Base-by-base conservation (phyloP, 2,329 filamentous ascomycete genomes). In the Trichoderma simmonsii region DNA sequence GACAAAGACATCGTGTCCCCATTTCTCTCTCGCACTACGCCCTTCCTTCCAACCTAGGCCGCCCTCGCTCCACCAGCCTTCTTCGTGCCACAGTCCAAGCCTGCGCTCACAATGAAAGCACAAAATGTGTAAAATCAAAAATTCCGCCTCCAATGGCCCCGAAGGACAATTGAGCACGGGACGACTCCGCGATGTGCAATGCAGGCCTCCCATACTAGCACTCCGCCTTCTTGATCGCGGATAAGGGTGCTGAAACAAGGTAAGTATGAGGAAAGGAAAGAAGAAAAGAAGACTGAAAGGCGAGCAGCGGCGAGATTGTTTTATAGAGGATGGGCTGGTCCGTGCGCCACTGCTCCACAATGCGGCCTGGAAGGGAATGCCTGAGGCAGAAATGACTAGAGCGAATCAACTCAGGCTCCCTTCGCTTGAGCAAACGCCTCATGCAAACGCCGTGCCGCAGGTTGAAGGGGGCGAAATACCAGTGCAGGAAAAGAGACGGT, bases 161-260 rank as follows among this genome's bases (percentile, higher is more conserved):
- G 81, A 85, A 86, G 83, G 83, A 82, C 84, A 86, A 85, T 85
- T 81, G 82, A 85, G 81, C 75, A 76, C 78, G 79, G 81, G 80
- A 81, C 77, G 80, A 84, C 83, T 81, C 84, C 85, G 82, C 84
- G 83, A 78, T 84, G 85, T 87, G 84, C 84, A 85, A 86, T 86
- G 84, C 84, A 86, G 84, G 83, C 81, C 80, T 81, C 79, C 82
- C 81, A 76, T 76, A 78, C 82, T 85, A 81, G 79, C 76, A 75
- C 71, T 76, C 76, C 78, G 79, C 75, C 77, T 82, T 83, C 82
- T 74, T 86, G 85, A 86, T 79, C 84, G 77, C 78, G 79, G 77
- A 74, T 75, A 14, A 32, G 26, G 9, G 30, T 73, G 76, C 77
- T 81, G 79, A 78, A 80, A 81, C 80, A 86, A 86, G 83, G 83